Evolutionary conservation across 2,329 filamentous ascomycete genomes (phyloP), one percentile per base, ranked within the genome.

Genomic region (Aspergillus sp.): DNA sequence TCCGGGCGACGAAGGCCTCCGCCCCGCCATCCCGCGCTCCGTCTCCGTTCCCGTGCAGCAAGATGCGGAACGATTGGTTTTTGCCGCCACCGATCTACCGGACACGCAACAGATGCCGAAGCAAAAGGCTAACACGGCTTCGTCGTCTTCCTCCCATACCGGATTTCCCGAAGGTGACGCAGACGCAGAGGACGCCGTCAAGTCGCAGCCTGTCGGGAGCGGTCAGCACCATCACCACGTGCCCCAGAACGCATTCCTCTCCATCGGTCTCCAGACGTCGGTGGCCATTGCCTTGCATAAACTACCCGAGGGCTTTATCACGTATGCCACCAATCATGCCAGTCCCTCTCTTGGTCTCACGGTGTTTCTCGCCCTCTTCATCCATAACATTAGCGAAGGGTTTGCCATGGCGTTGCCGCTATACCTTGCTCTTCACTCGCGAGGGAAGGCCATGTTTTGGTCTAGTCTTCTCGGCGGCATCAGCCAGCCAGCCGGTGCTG

Each of bases 341-440:
- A 98, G 93, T 73, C 93, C 95, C 0, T 82, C 85, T 0, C 85
- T 99, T 0, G 95, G 95, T 20, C 87, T 96, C 75, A 90, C 91
- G 55, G 92, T 99, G 56, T 99, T 99, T 78, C 85, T 98, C 75
- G 94, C 95, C 0, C 84, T 99, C 7, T 96, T 96, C 72, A 94
- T 99, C 60, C 95, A 99, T 82, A 99, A 98, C 78, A 96, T 99
- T 70, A 93, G 92, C 29, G 95, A 99, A 78, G 95, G 95, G 1
- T 98, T 98, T 73, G 91, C 93, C 62, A 90, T 99, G 84, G 92
- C 92, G 0, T 80, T 99, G 0, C 95, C 95, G 0, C 82, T 99
- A 0, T 99, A 96, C 76, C 90, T 99, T 69, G 95, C 95, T 1
- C 85, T 97, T 32, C 85, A 89, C 62, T 94, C 88, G 59, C 89